phyloP scores from a whole-genome alignment of 352 stramenopile species.

The Phytopythium boreale region DNA sequence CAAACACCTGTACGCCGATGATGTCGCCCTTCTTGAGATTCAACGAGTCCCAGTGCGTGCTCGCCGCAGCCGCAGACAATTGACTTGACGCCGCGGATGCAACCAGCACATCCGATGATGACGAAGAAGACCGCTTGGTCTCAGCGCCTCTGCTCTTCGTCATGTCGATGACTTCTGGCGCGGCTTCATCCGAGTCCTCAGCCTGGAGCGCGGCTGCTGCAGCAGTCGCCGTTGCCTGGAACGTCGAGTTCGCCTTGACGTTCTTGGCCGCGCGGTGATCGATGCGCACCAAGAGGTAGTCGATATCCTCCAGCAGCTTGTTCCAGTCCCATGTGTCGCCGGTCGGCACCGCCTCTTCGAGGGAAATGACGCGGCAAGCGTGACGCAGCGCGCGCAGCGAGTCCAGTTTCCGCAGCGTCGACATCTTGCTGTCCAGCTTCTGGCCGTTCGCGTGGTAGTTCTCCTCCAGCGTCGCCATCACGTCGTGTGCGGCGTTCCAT shows the following conservation, averaged over 20 bases:
- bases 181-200: constrained; percentile 22
- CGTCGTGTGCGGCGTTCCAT: constrained; percentile 89
- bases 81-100: not conserved
- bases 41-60: constrained; percentile 63
- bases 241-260: constrained; percentile 25
- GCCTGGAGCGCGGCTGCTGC: constrained; percentile 20
- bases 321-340: constrained; percentile 80
- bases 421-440: constrained; percentile 31
- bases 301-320: constrained; percentile 74
- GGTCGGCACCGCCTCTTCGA: constrained; percentile 66
- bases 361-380: constrained; percentile 52
- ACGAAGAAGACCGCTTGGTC: not conserved
- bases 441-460: constrained; percentile 61
- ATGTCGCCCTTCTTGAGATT: constrained; percentile 54
- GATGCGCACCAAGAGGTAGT: constrained; percentile 55
- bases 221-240: constrained; percentile 21
- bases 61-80: constrained; percentile 19
- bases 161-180: constrained; percentile 9
- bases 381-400: constrained; percentile 59
- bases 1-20: constrained; percentile 73
- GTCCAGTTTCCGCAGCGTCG: constrained; percentile 65
- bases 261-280: constrained; percentile 45
- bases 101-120: not conserved
- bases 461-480: constrained; percentile 86
- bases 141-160: not conserved